Conservation (phyloP, 192 early-diverging fungal species). For the Coemansia sp. region DNA sequence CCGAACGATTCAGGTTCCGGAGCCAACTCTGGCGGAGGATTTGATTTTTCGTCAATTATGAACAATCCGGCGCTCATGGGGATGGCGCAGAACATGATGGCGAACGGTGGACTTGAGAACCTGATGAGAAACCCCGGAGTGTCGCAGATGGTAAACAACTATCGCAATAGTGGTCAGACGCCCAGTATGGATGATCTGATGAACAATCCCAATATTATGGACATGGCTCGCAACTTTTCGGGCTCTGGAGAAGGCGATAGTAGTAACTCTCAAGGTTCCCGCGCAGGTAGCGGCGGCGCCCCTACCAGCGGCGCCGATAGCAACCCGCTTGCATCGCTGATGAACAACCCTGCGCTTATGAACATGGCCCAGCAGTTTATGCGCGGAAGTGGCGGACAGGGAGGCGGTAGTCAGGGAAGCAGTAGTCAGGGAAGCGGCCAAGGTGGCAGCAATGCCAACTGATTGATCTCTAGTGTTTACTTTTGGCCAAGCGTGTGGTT, state of each 20-base stretch:
- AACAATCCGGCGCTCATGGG: conserved; percentile 93
- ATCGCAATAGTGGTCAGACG: conserved; percentile 46
- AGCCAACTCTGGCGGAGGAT: conserved; percentile 66
- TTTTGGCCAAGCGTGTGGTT: too few relatives aligned
- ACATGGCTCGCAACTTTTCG: conserved; percentile 41
- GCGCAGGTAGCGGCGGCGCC: background rate
- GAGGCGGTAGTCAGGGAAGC: too few relatives aligned
- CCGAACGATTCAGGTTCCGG: background rate
- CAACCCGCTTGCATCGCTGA: conserved; percentile 64
- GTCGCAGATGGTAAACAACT: conserved; percentile 67
- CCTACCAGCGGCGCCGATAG: conserved; percentile 1
- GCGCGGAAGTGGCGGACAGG: conserved; percentile 63
- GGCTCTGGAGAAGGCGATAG: conserved; percentile 14
- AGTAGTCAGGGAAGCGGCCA: background rate
- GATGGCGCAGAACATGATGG: conserved; percentile 94
- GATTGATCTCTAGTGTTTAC: background rate
- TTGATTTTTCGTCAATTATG: conserved; percentile 81
- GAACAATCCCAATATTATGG: conserved; percentile 47
- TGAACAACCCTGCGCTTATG: conserved; percentile 97
- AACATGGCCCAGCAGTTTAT: conserved; percentile 92
- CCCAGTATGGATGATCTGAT: conserved; percentile 51
- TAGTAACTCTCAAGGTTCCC: conserved; percentile 1
- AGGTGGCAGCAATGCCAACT: background rate
- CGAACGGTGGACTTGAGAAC: conserved; percentile 72
- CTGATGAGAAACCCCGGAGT: conserved; percentile 92